These are phyloP conservation scores for Lonicera japonica DNA, from an alignment of 129 eudicot genomes.

Conservation along the genomic window DNA sequence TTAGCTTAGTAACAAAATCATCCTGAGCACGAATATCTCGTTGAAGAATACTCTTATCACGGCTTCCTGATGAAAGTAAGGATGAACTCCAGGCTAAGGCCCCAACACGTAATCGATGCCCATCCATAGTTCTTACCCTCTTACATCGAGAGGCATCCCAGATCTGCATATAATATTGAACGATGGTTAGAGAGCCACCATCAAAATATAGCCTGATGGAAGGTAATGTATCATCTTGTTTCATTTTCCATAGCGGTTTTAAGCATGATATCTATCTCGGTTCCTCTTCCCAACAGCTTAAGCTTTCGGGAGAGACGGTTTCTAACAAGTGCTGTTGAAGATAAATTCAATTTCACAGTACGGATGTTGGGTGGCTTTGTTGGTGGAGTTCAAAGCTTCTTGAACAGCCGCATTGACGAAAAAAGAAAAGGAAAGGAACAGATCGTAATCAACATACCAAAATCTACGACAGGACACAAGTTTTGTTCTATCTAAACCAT, in stretches of 20 bases:
- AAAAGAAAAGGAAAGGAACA: no score
- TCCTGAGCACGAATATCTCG: slow-evolving; percentile 88
- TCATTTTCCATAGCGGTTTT: neutral
- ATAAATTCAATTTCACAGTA: no score
- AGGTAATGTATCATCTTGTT: neutral
- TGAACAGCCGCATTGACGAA: no score
- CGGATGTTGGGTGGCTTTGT: no score
- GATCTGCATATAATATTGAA: slow-evolving; percentile 28
- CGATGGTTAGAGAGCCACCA: neutral
- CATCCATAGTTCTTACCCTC: slow-evolving; percentile 88
- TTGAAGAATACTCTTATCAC: slow-evolving; percentile 91
- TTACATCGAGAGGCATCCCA: slow-evolving; percentile 96
- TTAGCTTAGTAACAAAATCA: slow-evolving; percentile 76
- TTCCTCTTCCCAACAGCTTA: no score
- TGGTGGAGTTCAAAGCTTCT: no score
- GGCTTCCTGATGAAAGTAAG: slow-evolving; percentile 84
- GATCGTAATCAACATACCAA: no score
- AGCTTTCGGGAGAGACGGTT: no score
- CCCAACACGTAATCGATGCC: slow-evolving; percentile 90
- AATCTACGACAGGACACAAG: no score
- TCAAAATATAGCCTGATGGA: neutral
- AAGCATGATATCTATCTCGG: no score
- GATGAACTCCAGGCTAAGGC: slow-evolving; percentile 97
- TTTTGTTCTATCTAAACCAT: no score
- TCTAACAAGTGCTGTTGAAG: no score